Conservation (phyloP, 805 yeast genomes). For the Cyberlindnera petersonii region DNA sequence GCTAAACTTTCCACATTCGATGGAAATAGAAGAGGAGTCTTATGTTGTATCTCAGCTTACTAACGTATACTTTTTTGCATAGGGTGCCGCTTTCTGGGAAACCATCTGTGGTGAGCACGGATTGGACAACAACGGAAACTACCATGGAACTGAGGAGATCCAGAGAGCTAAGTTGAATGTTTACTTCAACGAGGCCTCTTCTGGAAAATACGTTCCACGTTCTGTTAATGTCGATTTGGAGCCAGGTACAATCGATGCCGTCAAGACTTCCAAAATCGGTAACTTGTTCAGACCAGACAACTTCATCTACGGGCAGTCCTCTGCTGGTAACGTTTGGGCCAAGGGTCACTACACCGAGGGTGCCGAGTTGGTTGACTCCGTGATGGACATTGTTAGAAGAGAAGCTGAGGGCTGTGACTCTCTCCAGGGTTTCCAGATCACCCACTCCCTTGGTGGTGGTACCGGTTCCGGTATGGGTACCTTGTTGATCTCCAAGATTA, state of each 20-base stretch:
- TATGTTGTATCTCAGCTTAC: neutral
- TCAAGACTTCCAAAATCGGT: slow-evolving; percentile 86
- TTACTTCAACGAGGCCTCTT: slow-evolving; percentile 90
- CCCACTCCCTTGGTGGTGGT: slow-evolving; percentile 99
- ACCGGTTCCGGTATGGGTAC: slow-evolving; percentile 99
- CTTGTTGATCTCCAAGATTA: slow-evolving; percentile 83
- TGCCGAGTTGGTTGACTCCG: slow-evolving; percentile 89
- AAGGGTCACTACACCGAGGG: slow-evolving; percentile 99
- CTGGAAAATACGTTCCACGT: slow-evolving; percentile 97
- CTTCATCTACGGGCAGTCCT: slow-evolving; percentile 94
- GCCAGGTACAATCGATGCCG: slow-evolving; percentile 97
- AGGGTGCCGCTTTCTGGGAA: slow-evolving; percentile 94
- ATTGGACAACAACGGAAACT: slow-evolving; percentile 68
- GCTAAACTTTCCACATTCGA: too few relatives aligned
- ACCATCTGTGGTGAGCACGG: slow-evolving; percentile 89
- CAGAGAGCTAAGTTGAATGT: slow-evolving; percentile 92
- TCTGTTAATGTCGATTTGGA: slow-evolving; percentile 96
- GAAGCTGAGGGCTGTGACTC: slow-evolving; percentile 97
- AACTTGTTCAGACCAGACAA: slow-evolving; percentile 97
- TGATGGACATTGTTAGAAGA: slow-evolving; percentile 91
- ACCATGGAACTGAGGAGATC: slow-evolving; percentile 54
- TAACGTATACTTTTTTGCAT: too few relatives aligned
- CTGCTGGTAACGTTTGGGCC: slow-evolving; percentile 98
- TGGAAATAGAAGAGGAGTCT: too few relatives aligned
- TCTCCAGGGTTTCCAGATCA: slow-evolving; percentile 92